Evolutionary conservation across 805 yeast species (phyloP), one percentile per base, ranked within the genome.

Genomic region (Candida ortonii): DNA sequence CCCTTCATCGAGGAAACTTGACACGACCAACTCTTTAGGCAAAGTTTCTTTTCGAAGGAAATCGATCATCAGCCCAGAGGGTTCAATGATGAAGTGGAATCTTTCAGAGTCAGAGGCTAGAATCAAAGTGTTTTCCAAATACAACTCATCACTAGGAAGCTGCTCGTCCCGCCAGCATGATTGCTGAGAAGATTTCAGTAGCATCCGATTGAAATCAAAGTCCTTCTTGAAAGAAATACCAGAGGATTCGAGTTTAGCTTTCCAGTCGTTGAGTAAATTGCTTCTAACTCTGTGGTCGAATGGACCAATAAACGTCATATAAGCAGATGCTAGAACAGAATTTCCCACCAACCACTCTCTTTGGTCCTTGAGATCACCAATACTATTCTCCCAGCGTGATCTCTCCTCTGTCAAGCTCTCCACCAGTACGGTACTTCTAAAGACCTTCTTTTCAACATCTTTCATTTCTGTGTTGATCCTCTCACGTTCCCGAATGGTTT

Each of bases 401-500:
- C 83, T 71, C 54, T 89, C 97, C 1, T 58, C 56, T 0, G 80
- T 70, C 41, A 89, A 65, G 44, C 76, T 78, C 5, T 75, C 79
- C 19, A 89, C 61, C 25, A 90, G 64, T 9, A 64, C 53, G 38
- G 73, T 58, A 38, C 96, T 82, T 25, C 95, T 65, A 1, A 53
- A 58, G 2, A 86, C 82, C 39, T 77, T 84, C 2, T 30, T 34
- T 39, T 77, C 76, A 7, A 87, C 90, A 1, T 51, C 46, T 3
- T 55, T 55, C 81, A 89, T 82, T 50, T 86, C 90, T 1, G 64
- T 48, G 54, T 84, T 89, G 26, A 88, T 77, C 20, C 65, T 61
- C 53, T 90, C 96, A 1, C 85, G 71, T 22, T 85, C 89, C 39
- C 95, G 65, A 20, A 90, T 86, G n/a, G 83, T 61, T 10, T 59